Evolutionary conservation across 1,139 yeast species (phyloP).

Genomic region (Protomyces inouyei): DNA sequence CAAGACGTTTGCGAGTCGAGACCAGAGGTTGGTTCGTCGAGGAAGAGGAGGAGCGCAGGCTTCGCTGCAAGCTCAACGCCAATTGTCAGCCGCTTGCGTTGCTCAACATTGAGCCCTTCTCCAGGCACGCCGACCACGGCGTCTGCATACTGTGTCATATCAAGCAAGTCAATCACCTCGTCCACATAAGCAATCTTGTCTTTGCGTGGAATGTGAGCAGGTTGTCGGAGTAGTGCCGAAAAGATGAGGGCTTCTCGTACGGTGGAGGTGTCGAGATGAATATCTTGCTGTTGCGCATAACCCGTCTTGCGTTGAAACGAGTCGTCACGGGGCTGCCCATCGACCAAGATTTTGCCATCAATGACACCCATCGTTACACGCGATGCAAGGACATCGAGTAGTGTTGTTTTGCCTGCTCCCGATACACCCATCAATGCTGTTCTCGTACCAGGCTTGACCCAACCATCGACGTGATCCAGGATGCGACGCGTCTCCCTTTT

Average conservation of each 20-base stretch:
- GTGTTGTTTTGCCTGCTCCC: conserved; percentile 80
- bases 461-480: conserved; percentile 56
- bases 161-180: conserved; percentile 61
- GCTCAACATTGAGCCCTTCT: conserved; percentile 68
- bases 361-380: conserved; percentile 76
- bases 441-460: conserved; percentile 71
- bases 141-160: conserved; percentile 69
- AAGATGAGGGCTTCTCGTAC: conserved; percentile 73
- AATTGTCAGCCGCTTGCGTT: conserved; percentile 75
- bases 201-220: conserved; percentile 47
- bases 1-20: conserved; percentile 89
- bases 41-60: conserved; percentile 70
- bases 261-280: conserved; percentile 67
- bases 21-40: conserved; percentile 93
- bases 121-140: conserved; percentile 83
- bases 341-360: conserved; percentile 69
- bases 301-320: conserved; percentile 80
- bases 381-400: conserved; percentile 67
- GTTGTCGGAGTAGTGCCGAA: conserved; percentile 71
- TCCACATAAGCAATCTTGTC: conserved; percentile 72
- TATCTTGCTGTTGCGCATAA: conserved; percentile 77
- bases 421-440: conserved; percentile 84
- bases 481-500: conserved; percentile 47
- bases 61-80: conserved; percentile 87
- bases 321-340: conserved; percentile 61